A percentile compares a stretch with the other conserved stretches of the same genome.
phyloP scores from a whole-genome alignment of 225 moss, liverwort and hornwort species.

The Polytrichum formosum region DNA sequence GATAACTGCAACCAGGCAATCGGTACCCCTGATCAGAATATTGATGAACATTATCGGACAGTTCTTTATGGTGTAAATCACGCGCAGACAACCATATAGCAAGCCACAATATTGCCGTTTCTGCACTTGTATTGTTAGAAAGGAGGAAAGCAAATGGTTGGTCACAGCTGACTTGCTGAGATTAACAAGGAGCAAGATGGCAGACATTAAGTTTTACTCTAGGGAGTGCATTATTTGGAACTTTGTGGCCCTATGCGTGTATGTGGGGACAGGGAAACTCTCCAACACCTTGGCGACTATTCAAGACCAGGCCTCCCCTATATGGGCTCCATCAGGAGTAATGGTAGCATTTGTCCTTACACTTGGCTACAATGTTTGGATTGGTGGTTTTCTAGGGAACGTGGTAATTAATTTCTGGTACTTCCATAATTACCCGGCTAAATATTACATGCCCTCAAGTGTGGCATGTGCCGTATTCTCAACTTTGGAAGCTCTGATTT shows the following conservation, averaged over 20 bases:
- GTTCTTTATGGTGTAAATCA: background rate
- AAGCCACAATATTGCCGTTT: background rate
- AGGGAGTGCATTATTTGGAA: slow-evolving; percentile 9
- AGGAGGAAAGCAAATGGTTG: background rate
- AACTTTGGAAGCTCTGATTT: slow-evolving; percentile 62
- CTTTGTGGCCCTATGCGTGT: slow-evolving; percentile 19
- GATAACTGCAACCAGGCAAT: background rate
- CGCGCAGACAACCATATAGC: background rate
- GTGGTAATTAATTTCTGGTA: slow-evolving; percentile 75
- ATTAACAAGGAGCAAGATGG: background rate
- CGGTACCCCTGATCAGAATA: background rate
- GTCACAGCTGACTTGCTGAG: background rate
- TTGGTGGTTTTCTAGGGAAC: slow-evolving; percentile 78
- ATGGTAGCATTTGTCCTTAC: slow-evolving; percentile 87
- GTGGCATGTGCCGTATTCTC: slow-evolving; percentile 68
- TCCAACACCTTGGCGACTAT: slow-evolving; percentile 52
- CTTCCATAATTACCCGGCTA: slow-evolving; percentile 38
- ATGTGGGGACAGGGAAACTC: slow-evolving; percentile 55
- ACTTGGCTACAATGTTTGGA: slow-evolving; percentile 78
- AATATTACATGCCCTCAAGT: slow-evolving; percentile 56
- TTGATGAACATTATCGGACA: background rate
- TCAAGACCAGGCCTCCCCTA: slow-evolving; percentile 67
- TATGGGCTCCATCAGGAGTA: slow-evolving; percentile 89
- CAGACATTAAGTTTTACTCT: slow-evolving; percentile 3
- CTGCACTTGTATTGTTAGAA: background rate